Evolutionary conservation across 2,329 filamentous ascomycete genomes (phyloP), one percentile per base, ranked within the genome.

Genomic region (Alternaria triticina): DNA sequence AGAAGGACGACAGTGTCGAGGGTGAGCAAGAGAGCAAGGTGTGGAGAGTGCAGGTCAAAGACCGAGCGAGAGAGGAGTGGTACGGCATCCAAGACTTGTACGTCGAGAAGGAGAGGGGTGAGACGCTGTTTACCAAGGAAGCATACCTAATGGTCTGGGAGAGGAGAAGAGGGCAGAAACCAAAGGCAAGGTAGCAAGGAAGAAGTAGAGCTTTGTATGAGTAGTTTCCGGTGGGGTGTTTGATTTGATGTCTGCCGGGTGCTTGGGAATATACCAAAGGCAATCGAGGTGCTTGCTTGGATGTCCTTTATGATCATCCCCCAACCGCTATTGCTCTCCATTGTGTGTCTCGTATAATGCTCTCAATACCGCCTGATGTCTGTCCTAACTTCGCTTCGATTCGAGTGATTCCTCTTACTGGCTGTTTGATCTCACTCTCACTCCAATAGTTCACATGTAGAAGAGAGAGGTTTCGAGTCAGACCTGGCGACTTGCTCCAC

Each of bases 81-180:
- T 88, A 96, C 57, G 91, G 96, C 62, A 91, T 94, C 59, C 96
- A 99, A 83, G 96, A 99, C 82, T 79, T 99, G 70, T 97, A 91
- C 77, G 95, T 99, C 7, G 92, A 97, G 77, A 90, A 90, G 80
- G 91, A 96, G 20, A 91, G 95, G 80, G 92, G 88, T 67, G 95
- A 99, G 83, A 87, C 97, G 72, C 79, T 99, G 69, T 97, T 97
- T 75, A 91, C 96, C 0, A 93, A 95, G 56, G 96, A 99, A 85
- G 92, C 92, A 59, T 98, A 98, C 84, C 82, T 98, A 62, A 96
- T 98, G 87, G 89, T 99, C 47, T 98, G 96, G 96, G 96, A 98
- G 84, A 86, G 91, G 79, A 88, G 94, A 80, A 90, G 87, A 57
- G 70, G 67, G n/a, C 69, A 68, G 52, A 30, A 52, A 40, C 30